phyloP scores from a whole-genome alignment of 345 rosid species.

The Populus pruinosa region DNA sequence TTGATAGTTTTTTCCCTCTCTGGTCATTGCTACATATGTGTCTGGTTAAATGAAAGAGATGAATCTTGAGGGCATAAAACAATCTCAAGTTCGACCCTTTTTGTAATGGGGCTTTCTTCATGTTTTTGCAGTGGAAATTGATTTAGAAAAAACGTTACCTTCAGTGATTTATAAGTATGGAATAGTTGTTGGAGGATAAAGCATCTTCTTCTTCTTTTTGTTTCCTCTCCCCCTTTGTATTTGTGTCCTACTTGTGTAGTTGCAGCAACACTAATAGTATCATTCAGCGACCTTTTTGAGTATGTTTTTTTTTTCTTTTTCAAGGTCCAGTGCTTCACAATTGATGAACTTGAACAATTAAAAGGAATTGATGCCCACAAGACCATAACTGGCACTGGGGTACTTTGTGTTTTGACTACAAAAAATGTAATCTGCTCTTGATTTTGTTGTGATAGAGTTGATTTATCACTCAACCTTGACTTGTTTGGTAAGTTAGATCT shows the following conservation, averaged over 20 bases:
- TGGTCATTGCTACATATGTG: too few species aligned
- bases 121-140: background rate
- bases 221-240: background rate
- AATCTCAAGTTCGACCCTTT: too few species aligned
- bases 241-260: background rate
- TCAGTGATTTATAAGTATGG: background rate
- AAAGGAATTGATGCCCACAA: background rate
- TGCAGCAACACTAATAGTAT: background rate
- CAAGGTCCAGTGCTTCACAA: background rate
- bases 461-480: too few species aligned
- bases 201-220: background rate
- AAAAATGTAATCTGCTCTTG: background rate
- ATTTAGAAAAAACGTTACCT: background rate
- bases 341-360: background rate
- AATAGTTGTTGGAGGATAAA: background rate
- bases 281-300: background rate
- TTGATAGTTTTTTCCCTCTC: too few species aligned
- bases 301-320: background rate
- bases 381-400: background rate
- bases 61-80: too few species aligned
- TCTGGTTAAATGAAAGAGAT: too few species aligned
- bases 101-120: too few species aligned
- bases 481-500: background rate
- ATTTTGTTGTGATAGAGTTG: too few species aligned
- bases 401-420: background rate